Conservation (phyloP, 78 protist genomes). For the Paratrimastix pyriformis region DNA sequence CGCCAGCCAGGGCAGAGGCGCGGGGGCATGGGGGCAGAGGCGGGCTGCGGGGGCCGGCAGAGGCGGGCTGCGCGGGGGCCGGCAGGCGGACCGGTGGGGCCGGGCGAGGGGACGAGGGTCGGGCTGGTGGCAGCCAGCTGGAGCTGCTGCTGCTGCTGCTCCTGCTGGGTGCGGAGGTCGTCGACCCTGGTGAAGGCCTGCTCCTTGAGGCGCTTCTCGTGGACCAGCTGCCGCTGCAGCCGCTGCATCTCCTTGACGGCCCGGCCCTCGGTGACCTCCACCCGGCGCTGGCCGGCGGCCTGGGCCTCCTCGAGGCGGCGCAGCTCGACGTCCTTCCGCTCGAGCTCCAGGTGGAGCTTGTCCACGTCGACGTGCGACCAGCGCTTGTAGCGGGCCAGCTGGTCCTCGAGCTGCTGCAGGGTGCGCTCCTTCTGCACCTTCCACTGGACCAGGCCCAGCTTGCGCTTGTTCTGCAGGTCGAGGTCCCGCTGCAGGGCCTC, state of each 20-base stretch:
- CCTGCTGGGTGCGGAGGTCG: too few species aligned
- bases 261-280: not conserved
- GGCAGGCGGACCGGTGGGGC: too few species aligned
- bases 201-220: conserved; percentile 10
- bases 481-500: conserved; percentile 23
- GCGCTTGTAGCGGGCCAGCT: conserved; percentile 4
- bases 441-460: conserved; percentile 28
- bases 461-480: conserved; percentile 11
- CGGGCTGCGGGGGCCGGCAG: too few species aligned
- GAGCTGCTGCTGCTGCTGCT: too few species aligned
- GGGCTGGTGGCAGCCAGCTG: too few species aligned
- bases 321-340: conserved; percentile 1
- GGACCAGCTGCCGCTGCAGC: not conserved
- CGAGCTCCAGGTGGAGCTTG: conserved; percentile 15
- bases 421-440: conserved; percentile 11
- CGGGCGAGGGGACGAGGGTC: too few species aligned
- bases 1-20: too few species aligned
- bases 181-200: conserved; percentile 3
- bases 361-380: conserved; percentile 17
- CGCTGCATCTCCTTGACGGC: too few species aligned
- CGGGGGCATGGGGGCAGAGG: too few species aligned
- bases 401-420: not conserved
- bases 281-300: not conserved
- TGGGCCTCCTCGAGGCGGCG: not conserved
- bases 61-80: too few species aligned